Evolutionary conservation across 73 alveolate genomes (phyloP).

Genomic region (Tetrahymena borealis): DNA sequence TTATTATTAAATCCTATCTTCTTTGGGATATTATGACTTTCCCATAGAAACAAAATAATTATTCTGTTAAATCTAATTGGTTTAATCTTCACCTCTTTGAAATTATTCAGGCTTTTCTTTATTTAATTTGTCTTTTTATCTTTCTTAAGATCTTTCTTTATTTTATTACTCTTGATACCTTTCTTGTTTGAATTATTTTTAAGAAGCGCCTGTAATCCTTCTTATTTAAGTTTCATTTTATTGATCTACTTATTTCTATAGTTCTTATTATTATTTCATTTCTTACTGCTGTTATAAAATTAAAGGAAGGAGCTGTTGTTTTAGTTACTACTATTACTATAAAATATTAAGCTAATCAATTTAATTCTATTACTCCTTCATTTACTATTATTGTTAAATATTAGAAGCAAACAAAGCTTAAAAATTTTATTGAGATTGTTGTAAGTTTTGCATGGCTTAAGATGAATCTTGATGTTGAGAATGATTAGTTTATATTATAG

Average conservation of each 20-base stretch:
- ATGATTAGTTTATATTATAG: background rate
- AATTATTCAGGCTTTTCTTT: background rate
- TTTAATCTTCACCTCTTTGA: background rate
- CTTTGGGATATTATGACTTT: background rate
- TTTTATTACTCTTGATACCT: background rate
- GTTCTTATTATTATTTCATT: background rate
- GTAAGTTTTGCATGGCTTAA: background rate
- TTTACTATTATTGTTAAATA: background rate
- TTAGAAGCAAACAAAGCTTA: background rate
- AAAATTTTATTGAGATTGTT: background rate
- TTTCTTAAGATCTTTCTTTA: background rate
- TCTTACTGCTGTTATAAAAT: background rate
- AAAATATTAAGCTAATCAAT: background rate
- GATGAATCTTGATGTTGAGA: background rate
- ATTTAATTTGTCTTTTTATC: too few species aligned
- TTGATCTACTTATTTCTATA: background rate
- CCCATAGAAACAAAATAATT: background rate
- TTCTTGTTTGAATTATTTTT: background rate
- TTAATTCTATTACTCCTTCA: background rate
- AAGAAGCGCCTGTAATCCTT: background rate
- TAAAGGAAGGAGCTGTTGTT: background rate
- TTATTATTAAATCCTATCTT: background rate
- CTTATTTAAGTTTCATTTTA: background rate
- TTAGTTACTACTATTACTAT: background rate
- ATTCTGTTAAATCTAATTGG: background rate